Evolutionary conservation across 441 rosid species (phyloP).

Genomic region (Euphorbia corollata): DNA sequence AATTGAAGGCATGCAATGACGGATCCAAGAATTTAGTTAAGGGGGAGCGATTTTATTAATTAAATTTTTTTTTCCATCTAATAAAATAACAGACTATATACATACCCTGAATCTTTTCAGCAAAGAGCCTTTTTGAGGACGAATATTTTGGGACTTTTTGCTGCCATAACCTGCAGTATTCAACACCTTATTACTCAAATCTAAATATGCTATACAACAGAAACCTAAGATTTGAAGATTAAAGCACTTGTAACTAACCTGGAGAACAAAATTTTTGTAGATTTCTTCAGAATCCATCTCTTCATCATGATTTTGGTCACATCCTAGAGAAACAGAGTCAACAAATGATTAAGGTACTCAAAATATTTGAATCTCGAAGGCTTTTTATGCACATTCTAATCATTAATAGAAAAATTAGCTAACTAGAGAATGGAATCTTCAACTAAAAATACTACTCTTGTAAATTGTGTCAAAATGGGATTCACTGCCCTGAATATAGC

Average conservation of each 20-base stretch:
- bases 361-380: background rate
- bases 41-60: no score
- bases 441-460: background rate
- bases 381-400: background rate
- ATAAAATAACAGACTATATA: no score
- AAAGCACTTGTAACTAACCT: slow-evolving; percentile 43
- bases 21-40: no score
- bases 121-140: slow-evolving; percentile 55
- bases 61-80: no score
- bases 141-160: slow-evolving; percentile 86
- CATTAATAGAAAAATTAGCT: background rate
- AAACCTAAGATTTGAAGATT: background rate
- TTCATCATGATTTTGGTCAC: slow-evolving; percentile 90
- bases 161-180: slow-evolving; percentile 79
- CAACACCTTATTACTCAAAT: slow-evolving; percentile 10
- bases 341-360: background rate
- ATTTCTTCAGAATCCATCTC: slow-evolving; percentile 80
- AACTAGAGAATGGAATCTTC: background rate
- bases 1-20: no score
- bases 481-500: no score
- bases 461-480: background rate
- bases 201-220: background rate
- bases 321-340: slow-evolving; percentile 37
- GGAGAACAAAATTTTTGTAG: slow-evolving; percentile 69
- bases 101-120: slow-evolving; percentile 32